phyloP scores from a whole-genome alignment of 192 early-diverging fungal genomes.

The Piromyces finnis region DNA sequence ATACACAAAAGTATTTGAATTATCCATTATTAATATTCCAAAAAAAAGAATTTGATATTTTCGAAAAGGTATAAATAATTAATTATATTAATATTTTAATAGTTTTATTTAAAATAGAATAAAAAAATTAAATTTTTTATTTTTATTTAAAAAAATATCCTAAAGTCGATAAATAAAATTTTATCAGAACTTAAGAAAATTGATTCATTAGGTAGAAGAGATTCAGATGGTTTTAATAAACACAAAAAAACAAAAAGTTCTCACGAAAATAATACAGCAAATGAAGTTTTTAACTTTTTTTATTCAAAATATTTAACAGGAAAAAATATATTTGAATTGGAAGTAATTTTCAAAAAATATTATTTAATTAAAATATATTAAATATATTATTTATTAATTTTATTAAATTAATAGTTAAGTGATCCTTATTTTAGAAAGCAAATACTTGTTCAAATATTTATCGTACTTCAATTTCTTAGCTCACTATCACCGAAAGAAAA shows the following conservation, averaged over 20 bases:
- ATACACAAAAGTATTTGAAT: constrained; percentile 4
- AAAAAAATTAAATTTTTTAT: no score
- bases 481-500: not conserved
- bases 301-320: constrained; percentile 67
- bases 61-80: constrained; percentile 11
- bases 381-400: no score
- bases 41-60: not conserved
- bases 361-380: no score
- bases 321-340: constrained; percentile 45
- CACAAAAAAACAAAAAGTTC: constrained; percentile 2
- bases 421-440: constrained; percentile 73
- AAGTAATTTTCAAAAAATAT: constrained; percentile 29
- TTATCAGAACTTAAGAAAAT: constrained; percentile 3
- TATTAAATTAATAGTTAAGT: constrained; percentile 36
- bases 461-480: constrained; percentile 63
- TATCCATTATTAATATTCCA: not conserved
- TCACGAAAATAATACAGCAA: not conserved
- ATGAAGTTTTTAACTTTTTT: constrained; percentile 15
- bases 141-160: no score
- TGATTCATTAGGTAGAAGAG: constrained; percentile 3
- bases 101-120: no score
- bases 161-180: constrained; percentile 4
- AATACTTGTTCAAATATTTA: constrained; percentile 70
- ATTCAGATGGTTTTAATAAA: not conserved
- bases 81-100: not conserved